Evolutionary conservation across 1,139 yeast species (phyloP), one percentile per base, ranked within the genome.

Genomic region (Scheffersomyces illinoinensis): DNA sequence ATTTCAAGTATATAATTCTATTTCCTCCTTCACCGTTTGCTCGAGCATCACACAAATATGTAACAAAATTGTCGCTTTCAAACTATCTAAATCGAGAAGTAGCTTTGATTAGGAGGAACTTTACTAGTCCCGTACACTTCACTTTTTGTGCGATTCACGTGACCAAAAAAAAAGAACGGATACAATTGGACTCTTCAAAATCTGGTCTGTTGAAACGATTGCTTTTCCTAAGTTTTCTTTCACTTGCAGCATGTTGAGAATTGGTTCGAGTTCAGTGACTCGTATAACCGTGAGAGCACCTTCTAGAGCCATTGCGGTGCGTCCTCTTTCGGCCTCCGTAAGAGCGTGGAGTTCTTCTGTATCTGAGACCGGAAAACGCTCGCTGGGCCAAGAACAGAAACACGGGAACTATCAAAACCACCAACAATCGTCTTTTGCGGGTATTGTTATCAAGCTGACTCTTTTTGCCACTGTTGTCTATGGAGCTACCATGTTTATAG

Each of bases 401-500:
- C 43, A 33, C 43, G 14, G 12, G 43, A 33, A 33, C 43, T 33
- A 33, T 33, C 43, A 33, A 14, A 7, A 33, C 17, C 43, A 33
- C 17, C 17, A 77, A 70, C 66, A 66, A 58, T 76, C 74, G 59
- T 75, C 82, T 5, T 66, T 79, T 52, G 63, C 72, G 50, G 71
- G 74, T 8, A 72, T 78, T 55, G 65, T 81, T 52, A 68, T 79
- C 64, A 74, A 72, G 56, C 67, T 79, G 20, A 64, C 76, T 17
- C 60, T 77, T 8, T 59, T 72, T 26, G 73, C 76, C 2, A 65
- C 76, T 6, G 68, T 72, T 19, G 71, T 68, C 7, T 81, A 81
- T 60, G 83, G 82, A 4, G 78, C 78, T 12, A 73, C 81, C 10
- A 70, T 81, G 61, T 81, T 67, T 61, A 77, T 66, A 48, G 84